Conservation (phyloP, 306 rosid genomes). For the Quercus robur region DNA sequence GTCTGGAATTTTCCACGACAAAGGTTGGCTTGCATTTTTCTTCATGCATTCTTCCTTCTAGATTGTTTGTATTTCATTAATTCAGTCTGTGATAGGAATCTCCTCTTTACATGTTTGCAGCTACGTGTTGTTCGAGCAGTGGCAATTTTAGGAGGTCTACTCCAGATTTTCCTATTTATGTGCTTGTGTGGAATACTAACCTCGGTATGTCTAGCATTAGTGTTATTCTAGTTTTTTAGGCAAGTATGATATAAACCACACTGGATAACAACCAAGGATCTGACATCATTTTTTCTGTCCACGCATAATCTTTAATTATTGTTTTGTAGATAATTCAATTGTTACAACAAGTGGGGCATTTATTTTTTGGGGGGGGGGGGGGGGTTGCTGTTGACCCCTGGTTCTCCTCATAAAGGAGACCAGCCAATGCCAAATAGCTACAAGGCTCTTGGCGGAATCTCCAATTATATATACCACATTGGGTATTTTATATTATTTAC, state of each 20-base stretch:
- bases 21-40: conserved; percentile 52
- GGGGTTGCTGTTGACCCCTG: too few relatives aligned
- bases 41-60: conserved; percentile 12
- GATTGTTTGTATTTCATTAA: conserved; percentile 4
- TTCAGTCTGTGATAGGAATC: conserved; percentile 11
- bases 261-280: not conserved
- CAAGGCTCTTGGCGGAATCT: not conserved
- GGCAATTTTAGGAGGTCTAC: conserved; percentile 93
- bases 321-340: too few relatives aligned
- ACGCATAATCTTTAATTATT: not conserved
- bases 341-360: too few relatives aligned
- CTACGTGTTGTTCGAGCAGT: conserved; percentile 90
- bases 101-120: conserved; percentile 48
- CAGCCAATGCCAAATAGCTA: too few relatives aligned
- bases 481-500: not conserved
- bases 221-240: conserved; percentile 1
- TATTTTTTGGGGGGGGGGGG: too few relatives aligned
- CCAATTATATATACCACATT: not conserved
- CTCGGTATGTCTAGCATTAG: conserved; percentile 52
- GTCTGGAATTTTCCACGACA: conserved; percentile 82
- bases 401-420: too few relatives aligned
- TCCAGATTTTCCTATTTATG: conserved; percentile 89
- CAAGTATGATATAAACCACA: not conserved
- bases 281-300: not conserved
- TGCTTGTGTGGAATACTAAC: conserved; percentile 90